These are phyloP conservation scores for Mucor saturninus DNA, from an alignment of 371 early-diverging fungal genomes.

Conservation along the genomic window DNA sequence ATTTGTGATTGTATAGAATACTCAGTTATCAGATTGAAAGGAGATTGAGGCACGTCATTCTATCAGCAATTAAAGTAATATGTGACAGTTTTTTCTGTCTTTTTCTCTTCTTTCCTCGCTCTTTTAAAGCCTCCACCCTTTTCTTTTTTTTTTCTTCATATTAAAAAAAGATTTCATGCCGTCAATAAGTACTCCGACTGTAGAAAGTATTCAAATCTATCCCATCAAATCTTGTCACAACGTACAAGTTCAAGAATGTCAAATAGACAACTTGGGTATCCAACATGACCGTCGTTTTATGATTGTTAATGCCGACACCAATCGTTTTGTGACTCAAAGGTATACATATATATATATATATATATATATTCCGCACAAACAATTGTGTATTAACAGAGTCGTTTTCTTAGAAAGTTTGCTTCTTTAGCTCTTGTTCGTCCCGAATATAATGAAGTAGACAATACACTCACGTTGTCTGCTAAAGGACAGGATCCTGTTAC, in stretches of 20 bases:
- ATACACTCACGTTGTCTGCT: constrained; percentile 34
- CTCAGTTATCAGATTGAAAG: neutral
- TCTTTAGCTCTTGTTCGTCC: constrained; percentile 42
- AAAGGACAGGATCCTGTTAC: constrained; percentile 27
- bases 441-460: constrained; percentile 20
- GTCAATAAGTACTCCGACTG: constrained; percentile 14
- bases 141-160: constrained; percentile 2
- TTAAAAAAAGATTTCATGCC: constrained; percentile 18
- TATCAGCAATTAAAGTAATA: too few relatives aligned
- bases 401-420: constrained; percentile 39
- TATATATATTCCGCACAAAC: too few relatives aligned
- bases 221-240: constrained; percentile 55
- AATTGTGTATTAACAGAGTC: too few relatives aligned
- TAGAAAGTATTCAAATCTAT: constrained; percentile 38
- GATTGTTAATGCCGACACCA: constrained; percentile 39
- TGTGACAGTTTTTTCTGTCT: neutral
- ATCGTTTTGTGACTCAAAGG: constrained; percentile 53
- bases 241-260: constrained; percentile 34
- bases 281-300: constrained; percentile 51
- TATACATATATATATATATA: constrained; percentile 6
- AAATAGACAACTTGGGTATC: constrained; percentile 43
- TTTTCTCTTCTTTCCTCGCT: neutral
- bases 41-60: too few relatives aligned
- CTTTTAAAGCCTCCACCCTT: neutral
- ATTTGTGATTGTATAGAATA: neutral